Conservation (phyloP, 345 rosid genomes). For the Syzygium oleosum region DNA sequence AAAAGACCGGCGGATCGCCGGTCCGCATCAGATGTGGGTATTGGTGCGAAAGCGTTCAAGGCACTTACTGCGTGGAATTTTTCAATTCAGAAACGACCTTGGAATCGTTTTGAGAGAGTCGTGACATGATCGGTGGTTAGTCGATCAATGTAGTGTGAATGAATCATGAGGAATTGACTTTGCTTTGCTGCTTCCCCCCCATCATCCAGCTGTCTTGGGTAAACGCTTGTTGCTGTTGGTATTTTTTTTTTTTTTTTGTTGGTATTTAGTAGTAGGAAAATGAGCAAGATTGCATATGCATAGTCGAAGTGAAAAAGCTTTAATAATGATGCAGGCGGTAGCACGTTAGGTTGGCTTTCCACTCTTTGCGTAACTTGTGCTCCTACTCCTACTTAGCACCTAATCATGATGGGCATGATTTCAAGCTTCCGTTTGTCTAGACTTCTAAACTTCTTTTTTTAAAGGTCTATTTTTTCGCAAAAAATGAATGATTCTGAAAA, state of each 20-base stretch:
- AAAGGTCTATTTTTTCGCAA: rapidly evolving
- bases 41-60: background rate
- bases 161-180: background rate
- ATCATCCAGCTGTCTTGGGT: background rate
- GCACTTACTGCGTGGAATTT: background rate
- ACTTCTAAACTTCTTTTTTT: background rate
- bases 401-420: background rate
- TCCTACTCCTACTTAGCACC: background rate
- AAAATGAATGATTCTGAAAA: background rate
- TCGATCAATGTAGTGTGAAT: background rate
- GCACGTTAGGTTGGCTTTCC: background rate
- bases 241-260: too few species aligned
- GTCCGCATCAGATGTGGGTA: background rate
- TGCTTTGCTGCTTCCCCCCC: background rate
- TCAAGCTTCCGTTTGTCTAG: background rate
- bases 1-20: background rate
- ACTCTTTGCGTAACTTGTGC: background rate
- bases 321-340: background rate
- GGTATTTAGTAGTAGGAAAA: background rate
- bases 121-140: background rate
- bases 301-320: background rate
- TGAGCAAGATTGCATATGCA: background rate
- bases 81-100: background rate
- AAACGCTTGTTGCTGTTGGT: background rate
- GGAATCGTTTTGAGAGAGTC: background rate